A percentile compares a stretch with the other conserved stretches of the same genome.
phyloP scores from a whole-genome alignment of 2,329 filamentous ascomycete genomes.

The Talaromyces atroroseus region DNA sequence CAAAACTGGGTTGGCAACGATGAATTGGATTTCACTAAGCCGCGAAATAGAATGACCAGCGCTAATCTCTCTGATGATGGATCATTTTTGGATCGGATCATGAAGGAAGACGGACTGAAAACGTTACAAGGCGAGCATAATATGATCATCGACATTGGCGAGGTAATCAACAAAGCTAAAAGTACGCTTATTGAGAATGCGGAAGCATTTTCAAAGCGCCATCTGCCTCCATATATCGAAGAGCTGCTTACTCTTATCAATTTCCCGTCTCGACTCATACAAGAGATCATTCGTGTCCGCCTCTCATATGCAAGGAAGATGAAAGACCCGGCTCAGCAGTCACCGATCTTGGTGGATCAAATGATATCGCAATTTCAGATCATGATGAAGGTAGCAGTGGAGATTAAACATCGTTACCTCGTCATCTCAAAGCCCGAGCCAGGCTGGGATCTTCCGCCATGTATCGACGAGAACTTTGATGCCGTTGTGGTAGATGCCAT shows the following conservation, averaged over 20 bases:
- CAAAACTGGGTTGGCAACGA: constrained; percentile 97
- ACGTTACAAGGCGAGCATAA: constrained; percentile 78
- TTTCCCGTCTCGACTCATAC: constrained; percentile 90
- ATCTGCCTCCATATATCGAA: constrained; percentile 93
- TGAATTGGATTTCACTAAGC: constrained; percentile 82
- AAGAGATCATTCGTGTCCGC: constrained; percentile 91
- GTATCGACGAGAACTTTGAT: constrained; percentile 95
- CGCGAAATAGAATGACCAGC: constrained; percentile 62
- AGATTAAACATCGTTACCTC: constrained; percentile 85
- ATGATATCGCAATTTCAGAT: constrained; percentile 98
- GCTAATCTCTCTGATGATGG: constrained; percentile 80
- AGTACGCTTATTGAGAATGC: constrained; percentile 82
- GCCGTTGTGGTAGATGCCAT: constrained; percentile 84
- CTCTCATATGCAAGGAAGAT: constrained; percentile 89
- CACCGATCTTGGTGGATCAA: constrained; percentile 89
- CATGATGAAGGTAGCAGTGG: constrained; percentile 80
- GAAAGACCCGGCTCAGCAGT: constrained; percentile 89
- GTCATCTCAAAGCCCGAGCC: constrained; percentile 78
- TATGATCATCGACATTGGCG: constrained; percentile 77
- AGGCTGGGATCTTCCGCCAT: constrained; percentile 92
- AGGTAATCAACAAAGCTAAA: constrained; percentile 90
- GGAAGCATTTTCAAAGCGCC: constrained; percentile 75
- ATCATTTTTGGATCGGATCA: constrained; percentile 85
- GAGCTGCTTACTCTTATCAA: constrained; percentile 94
- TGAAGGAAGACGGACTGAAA: constrained; percentile 93